Base-by-base conservation (phyloP, 2,329 filamentous ascomycete species). In the Verticillium klebahnii region DNA sequence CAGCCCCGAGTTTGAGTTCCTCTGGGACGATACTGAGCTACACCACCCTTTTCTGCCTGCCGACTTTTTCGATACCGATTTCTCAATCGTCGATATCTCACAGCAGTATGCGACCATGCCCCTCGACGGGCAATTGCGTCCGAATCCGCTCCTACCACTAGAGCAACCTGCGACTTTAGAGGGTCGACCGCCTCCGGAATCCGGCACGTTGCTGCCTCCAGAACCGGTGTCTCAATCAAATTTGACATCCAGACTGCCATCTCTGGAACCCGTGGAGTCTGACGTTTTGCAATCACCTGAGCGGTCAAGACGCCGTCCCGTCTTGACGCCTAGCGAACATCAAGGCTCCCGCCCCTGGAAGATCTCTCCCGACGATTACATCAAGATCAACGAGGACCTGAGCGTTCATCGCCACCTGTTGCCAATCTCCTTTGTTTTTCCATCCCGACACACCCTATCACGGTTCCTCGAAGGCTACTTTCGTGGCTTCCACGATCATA, bases 391-490 rank as follows among this genome's bases (percentile, higher is more conserved):
- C 9, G 12, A 56, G 8, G 57, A 63, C 14, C 58, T 67, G 15
- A 57, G 60, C 17, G 34, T 34, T 15, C 62, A 67, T 57, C 56
- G 55, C n/a, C 31, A 74, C 63, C 71, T 79, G 58, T 74, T 82
- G 54, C 79, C 79, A 11, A 75, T 75, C 60, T 73, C 73, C 1
- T 83, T 82, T 63, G 70, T 76, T 31, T 74, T 80, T n/a, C 80
- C 80, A 4, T 80, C 80, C 19, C 74, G 77, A 36, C 78, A 82
- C 68, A 75, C 76, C 0, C 66, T 83, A 36, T 80, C 77, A 50
- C 73, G 80, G 12, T 82, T 80, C 63, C 73, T 82, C 62, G 79
- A 80, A n/a, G 78, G 78, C 12, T 83, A 82, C 68, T 77, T 82
- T 54, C 80, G 80, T 60, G 79, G 80, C 14, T 70, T 81, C 59